Base-by-base conservation (phyloP, 495 filamentous ascomycete species). In the Symbiotaphrina buchneri region DNA sequence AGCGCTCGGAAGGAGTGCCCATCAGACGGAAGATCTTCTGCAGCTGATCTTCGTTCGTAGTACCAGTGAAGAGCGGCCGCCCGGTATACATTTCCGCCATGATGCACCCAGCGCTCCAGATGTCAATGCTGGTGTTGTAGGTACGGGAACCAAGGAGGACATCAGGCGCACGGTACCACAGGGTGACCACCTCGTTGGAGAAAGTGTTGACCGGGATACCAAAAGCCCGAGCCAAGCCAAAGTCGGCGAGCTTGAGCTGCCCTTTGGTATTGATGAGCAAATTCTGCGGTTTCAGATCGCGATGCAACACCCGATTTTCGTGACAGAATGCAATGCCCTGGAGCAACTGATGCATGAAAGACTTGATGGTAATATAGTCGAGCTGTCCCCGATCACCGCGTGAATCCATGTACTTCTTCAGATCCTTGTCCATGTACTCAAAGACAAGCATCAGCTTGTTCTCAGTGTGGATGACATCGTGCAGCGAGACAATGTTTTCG, bases 371-470 rank as follows among this genome's bases (percentile, higher is more conserved):
- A 23, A 61, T 52, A 19, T 79, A 76, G 46, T 84, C 76, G 24
- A 95, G 56, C 15, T 76, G 74, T 18, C 85, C 83, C 32, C 79
- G 64, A 27, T 85, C 74, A 40, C 78, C 76, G 18, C 77, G 66
- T 11, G 71, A 72, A 43, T 99, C 87, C 87, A 99, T 99, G 54
- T 93, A 95, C 48, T 85, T 87, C 63, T 99, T 99, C n/a, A 99
- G 58, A 45, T 99, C 87, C 42, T 83, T 72, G 52, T 99, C 87
- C 73, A 99, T 91, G 50, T 74, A 94, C 51, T 99, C 87, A 41
- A 94, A 92, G 10, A 99, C 87, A 22, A 99, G 75, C 82, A 95
- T 95, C 26, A 99, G 68, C 49, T 99, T 99, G 58, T 95, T 93
- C 53, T 99, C 87, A 33, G 87, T 95, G 48, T 99, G 87, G 42